These are phyloP conservation scores for Malania oleifera DNA, from an alignment of 164 flowering plant genomes.

Conservation along the genomic window DNA sequence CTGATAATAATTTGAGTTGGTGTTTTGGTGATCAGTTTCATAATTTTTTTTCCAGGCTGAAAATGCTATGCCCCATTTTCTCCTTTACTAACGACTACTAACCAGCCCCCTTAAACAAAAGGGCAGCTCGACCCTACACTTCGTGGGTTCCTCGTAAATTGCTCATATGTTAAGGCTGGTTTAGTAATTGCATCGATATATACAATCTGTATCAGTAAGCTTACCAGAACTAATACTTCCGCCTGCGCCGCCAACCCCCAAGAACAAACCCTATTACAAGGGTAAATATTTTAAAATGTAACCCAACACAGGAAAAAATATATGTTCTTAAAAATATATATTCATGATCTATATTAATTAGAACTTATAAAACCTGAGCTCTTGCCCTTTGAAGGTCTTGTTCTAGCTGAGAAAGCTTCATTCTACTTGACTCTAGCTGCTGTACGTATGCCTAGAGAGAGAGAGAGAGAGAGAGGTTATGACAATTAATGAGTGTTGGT, in stretches of 20 bases:
- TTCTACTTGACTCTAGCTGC: slow-evolving; percentile 88
- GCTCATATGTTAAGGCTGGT: background rate
- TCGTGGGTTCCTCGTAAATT: background rate
- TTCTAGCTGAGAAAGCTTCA: slow-evolving; percentile 83
- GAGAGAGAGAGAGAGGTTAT: slow-evolving; percentile 5
- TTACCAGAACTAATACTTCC: slow-evolving; percentile 73
- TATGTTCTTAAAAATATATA: background rate
- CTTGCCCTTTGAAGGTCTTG: slow-evolving; percentile 93
- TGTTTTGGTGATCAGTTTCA: too few species aligned
- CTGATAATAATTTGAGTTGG: too few species aligned
- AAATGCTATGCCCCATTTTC: too few species aligned
- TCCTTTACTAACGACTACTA: too few species aligned
- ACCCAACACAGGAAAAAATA: background rate
- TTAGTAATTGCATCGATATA: too few species aligned
- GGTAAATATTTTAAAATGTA: background rate
- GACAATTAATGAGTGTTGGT: too few species aligned
- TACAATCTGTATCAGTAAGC: slow-evolving; percentile 6
- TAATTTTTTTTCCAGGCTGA: too few species aligned
- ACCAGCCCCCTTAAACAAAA: too few species aligned
- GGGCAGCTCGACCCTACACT: background rate
- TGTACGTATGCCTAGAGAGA: slow-evolving; percentile 79
- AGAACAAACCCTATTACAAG: slow-evolving; percentile 52
- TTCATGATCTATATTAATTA: background rate
- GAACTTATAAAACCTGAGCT: slow-evolving; percentile 55
- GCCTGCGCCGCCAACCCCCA: slow-evolving; percentile 52